phyloP scores from a whole-genome alignment of 768 basidiomycete species.

The Kwoniella sp. region DNA sequence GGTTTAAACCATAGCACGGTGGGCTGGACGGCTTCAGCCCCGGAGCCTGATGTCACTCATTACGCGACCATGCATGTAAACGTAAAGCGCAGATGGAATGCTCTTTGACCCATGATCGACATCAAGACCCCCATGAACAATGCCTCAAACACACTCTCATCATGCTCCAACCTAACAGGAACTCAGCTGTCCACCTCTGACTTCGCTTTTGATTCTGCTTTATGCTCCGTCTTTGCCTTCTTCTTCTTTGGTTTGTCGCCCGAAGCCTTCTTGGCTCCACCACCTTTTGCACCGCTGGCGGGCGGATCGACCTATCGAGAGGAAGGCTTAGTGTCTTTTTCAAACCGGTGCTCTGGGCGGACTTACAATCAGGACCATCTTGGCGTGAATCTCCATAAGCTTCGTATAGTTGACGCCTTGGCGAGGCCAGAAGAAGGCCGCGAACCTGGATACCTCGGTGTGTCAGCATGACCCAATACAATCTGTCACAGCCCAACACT shows the following conservation, averaged over 20 bases:
- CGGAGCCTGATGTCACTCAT: too few species aligned
- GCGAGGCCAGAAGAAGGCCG: conserved; percentile 95
- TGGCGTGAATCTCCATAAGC: conserved; percentile 89
- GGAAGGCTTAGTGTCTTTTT: too few species aligned
- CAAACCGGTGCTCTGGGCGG: too few species aligned
- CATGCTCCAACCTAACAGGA: neutral
- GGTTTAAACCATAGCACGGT: too few species aligned
- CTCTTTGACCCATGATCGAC: too few species aligned
- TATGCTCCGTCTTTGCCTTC: conserved; percentile 20
- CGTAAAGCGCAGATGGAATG: too few species aligned
- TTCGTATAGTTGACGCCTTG: conserved; percentile 84
- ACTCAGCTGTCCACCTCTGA: neutral
- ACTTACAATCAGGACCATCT: conserved; percentile 59
- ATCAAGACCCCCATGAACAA: neutral
- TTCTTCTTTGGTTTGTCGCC: conserved; percentile 18
- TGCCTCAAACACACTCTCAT: neutral
- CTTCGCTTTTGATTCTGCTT: conserved; percentile 4
- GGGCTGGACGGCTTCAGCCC: too few species aligned
- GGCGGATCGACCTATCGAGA: too few species aligned
- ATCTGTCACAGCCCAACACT: conserved; percentile 50
- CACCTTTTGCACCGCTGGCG: neutral
- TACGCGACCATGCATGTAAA: too few species aligned
- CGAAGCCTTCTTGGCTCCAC: neutral
- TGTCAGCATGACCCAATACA: neutral
- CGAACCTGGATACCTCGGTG: conserved; percentile 61